Evolutionary conservation across 352 stramenopile genomes (phyloP), one percentile per base, ranked within the genome.

Genomic region (Phytophthora boehmeriae): DNA sequence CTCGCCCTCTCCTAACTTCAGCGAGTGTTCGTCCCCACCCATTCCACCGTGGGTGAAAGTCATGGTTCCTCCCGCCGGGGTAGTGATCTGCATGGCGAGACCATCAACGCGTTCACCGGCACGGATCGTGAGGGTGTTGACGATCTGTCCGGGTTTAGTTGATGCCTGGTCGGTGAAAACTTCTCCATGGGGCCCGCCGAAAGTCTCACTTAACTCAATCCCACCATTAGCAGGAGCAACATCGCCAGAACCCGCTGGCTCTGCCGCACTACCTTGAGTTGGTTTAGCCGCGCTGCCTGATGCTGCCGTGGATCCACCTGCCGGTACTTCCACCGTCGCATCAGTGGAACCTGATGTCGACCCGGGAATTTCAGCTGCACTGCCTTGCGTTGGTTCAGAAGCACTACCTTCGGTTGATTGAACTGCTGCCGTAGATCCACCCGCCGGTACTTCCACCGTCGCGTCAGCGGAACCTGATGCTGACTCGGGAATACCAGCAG

Each of bases 401-500:
- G n/a, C n/a, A n/a, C n/a, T n/a, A n/a, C n/a, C 35, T 42, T 42
- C 35, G 8, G 35, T 42, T 9, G 14, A 20, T 9, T 9, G 35
- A 13, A 16, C 35, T 42, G 14, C 14, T 42, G 35, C 9, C 4
- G 13, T 11, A 11, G 30, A 36, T 11, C 30, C 30, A 36, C n/a
- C n/a, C n/a, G n/a, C n/a, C n/a, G n/a, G n/a, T n/a, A n/a, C n/a
- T n/a, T n/a, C n/a, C n/a, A n/a, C n/a, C n/a, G n/a, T n/a, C n/a
- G n/a, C n/a, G n/a, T n/a, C n/a, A n/a, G n/a, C n/a, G n/a, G n/a
- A n/a, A n/a, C n/a, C n/a, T n/a, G n/a, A 30, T 59, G 76, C 41
- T 67, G 71, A 59, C 74, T 67, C 22, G 71, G 34, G 54, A 73
- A 77, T 39, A 77, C 17, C n/a, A 53, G 73, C 52, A 68, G 71